Percentiles rank a stretch among this genome's conserved stretches.
These are phyloP conservation scores for Rehmannia glutinosa DNA, from an alignment of 257 asterid genomes.

Conservation along the genomic window DNA sequence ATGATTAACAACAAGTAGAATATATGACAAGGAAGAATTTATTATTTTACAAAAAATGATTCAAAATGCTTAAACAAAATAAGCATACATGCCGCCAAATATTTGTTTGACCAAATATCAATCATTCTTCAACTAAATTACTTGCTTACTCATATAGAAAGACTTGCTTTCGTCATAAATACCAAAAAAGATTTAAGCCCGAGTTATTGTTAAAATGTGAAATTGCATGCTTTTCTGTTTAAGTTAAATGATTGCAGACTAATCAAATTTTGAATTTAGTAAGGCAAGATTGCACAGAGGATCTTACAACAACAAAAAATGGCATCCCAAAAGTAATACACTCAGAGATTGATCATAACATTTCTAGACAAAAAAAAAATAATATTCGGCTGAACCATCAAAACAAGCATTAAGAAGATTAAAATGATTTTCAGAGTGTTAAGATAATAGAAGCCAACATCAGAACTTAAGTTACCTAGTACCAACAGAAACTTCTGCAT, in stretches of 20 bases:
- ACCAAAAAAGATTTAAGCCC: too few relatives aligned
- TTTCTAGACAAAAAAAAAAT: not conserved
- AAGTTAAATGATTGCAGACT: not conserved
- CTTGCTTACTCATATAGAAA: too few relatives aligned
- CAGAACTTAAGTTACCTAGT: not conserved
- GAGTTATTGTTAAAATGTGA: not conserved
- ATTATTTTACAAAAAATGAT: not conserved
- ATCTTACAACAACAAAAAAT: not conserved
- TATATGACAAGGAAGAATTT: too few relatives aligned
- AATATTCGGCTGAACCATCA: not conserved
- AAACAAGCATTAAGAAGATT: not conserved
- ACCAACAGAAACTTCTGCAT: not conserved
- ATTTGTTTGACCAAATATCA: slow-evolving; percentile 9
- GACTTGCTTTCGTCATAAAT: too few relatives aligned
- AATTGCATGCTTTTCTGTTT: not conserved
- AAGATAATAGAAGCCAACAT: slow-evolving; percentile 9
- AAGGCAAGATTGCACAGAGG: not conserved
- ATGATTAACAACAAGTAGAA: not conserved
- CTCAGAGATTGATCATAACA: not conserved
- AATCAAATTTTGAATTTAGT: not conserved
- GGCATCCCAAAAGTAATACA: too few relatives aligned
- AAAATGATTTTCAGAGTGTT: not conserved
- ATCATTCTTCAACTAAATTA: too few relatives aligned
- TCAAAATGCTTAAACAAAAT: too few relatives aligned
- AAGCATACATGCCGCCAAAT: not conserved